These are phyloP conservation scores for Rhynchosporium secalis DNA, from an alignment of 2,329 filamentous ascomycete species.

Conservation along the genomic window DNA sequence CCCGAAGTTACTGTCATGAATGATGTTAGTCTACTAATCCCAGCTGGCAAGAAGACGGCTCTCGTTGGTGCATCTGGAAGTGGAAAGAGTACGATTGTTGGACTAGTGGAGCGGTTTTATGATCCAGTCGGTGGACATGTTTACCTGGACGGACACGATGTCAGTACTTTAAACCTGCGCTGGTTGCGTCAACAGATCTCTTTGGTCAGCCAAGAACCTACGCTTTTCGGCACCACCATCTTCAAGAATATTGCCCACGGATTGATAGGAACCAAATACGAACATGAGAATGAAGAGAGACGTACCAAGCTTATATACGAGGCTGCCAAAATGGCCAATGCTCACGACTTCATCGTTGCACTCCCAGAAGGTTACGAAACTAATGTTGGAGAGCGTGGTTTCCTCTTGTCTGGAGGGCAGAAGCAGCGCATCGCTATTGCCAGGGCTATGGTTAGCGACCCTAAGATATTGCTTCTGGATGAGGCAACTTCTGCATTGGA, in stretches of 20 bases:
- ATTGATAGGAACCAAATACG: constrained; percentile 78
- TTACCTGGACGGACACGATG: constrained; percentile 78
- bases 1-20: constrained; percentile 89
- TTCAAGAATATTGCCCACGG: constrained; percentile 89
- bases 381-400: constrained; percentile 92
- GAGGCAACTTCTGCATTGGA: constrained; percentile 94
- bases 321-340: constrained; percentile 88
- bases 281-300: constrained; percentile 66
- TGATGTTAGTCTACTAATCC: constrained; percentile 74
- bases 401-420: constrained; percentile 89
- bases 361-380: constrained; percentile 91
- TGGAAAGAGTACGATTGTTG: constrained; percentile 93
- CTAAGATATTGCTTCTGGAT: constrained; percentile 88
- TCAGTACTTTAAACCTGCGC: constrained; percentile 77
- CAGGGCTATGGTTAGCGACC: constrained; percentile 84
- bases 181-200: constrained; percentile 94
- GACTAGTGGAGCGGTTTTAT: constrained; percentile 92
- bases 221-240: constrained; percentile 86
- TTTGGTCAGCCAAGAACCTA: constrained; percentile 89
- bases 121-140: constrained; percentile 80
- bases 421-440: constrained; percentile 97
- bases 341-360: constrained; percentile 82
- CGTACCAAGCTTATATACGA: constrained; percentile 71
- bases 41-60: constrained; percentile 88
- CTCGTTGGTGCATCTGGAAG: constrained; percentile 92